Base-by-base conservation (phyloP, 352 stramenopile species). In the Phytopythium mirpurense region DNA sequence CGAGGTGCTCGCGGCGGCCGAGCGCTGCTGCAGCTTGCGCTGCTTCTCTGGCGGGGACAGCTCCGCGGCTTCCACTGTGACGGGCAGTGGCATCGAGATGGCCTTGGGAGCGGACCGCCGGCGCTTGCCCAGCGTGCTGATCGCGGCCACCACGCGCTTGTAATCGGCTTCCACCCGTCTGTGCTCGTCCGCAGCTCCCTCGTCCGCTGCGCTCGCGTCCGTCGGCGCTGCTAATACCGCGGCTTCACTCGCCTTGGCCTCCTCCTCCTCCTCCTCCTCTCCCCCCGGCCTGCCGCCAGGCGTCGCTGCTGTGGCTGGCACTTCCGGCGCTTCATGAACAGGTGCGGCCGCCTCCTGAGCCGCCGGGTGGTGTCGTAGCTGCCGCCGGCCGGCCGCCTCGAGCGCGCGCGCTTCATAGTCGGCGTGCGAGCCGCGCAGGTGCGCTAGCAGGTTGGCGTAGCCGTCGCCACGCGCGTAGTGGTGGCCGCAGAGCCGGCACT, bases 391-490 rank as follows among this genome's bases (percentile, higher is more conserved):
- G 27, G 23, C 21, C 7, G 54, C 46, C 18, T 56, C 54, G 15
- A 45, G 36, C 21, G 56, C 56, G 16, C 23, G 47, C 47, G 44
- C 27, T 31, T 56, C 36, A 27, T 46, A 55, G 45, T 55, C 36
- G 5, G 27, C 16, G 42, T 62, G 56, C 38, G 52, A 38, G 38
- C 47, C 38, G 27, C 47, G 27, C 24, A 62, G 48, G 34, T 62
- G 56, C 38, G 52, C 51, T 5, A 62, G 37, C 31, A 62, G 38
- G 23, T 60, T 62, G 19, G 54, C 58, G 47, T 58, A 65, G 41
- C 47, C 50, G 32, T 59, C 59, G 26, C 44, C 55, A 10, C 59
- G 55, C 43, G 56, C 57, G 55, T 57, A 67, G 23, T 40, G 31
- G 37, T 56, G 62, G 26, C 41, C 32, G 54, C 60, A 67, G 36